Conservation (phyloP, 305 asterid genomes). For the Fraxinus baroniana region DNA sequence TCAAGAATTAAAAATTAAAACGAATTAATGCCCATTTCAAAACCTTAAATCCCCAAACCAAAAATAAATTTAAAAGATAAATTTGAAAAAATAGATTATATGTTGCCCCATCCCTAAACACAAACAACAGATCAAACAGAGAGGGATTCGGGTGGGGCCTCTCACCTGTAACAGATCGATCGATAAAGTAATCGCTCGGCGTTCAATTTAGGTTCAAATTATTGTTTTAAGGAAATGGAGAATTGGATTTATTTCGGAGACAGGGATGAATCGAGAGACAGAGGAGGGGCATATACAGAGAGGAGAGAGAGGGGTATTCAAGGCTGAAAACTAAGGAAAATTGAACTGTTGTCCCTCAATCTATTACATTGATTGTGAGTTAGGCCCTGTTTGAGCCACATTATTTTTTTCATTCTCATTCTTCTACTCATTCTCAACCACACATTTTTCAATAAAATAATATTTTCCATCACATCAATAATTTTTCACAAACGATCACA, state of each 20-base stretch:
- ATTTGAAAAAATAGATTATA: not conserved
- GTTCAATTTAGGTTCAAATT: not conserved
- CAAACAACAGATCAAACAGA: constrained; percentile 16
- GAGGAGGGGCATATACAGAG: constrained; percentile 3
- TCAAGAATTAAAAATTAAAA: not conserved
- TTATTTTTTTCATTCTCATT: too few relatives aligned
- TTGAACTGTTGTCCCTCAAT: not conserved
- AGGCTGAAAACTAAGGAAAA: constrained; percentile 22
- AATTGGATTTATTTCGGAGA: constrained; percentile 21
- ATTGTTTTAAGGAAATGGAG: constrained; percentile 11
- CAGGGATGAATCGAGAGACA: constrained; percentile 7
- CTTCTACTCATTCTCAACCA: too few relatives aligned
- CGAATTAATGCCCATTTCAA: constrained; percentile 2
- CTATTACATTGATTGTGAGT: not conserved
- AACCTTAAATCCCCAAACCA: constrained; percentile 10
- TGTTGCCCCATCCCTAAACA: constrained; percentile 10
- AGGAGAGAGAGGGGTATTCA: constrained; percentile 13
- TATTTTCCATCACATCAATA: too few relatives aligned
- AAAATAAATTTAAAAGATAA: not conserved
- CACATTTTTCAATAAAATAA: too few relatives aligned
- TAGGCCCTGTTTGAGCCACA: too few relatives aligned
- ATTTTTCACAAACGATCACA: too few relatives aligned
- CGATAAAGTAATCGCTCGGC: not conserved
- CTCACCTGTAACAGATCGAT: constrained; percentile 34
- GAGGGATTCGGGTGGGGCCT: not conserved